Conservation (phyloP, 2,329 filamentous ascomycete species). For the Cladophialophora exuberans region DNA sequence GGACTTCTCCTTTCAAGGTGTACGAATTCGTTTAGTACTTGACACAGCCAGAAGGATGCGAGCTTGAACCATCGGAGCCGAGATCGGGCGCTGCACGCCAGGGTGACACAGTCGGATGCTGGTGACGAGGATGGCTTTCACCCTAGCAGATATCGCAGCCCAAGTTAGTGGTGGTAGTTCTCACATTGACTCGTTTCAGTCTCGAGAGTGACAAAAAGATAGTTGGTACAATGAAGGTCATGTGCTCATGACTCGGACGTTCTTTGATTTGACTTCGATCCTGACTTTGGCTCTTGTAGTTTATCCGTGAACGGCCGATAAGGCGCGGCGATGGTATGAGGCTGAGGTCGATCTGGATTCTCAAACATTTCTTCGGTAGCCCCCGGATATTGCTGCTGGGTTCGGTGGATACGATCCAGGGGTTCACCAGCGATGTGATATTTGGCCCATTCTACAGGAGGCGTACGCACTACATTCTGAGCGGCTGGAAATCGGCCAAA, state of each 20-base stretch:
- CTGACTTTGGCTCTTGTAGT: slow-evolving; percentile 37
- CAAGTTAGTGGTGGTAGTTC: too few species aligned
- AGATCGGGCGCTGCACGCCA: too few species aligned
- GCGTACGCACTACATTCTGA: slow-evolving; percentile 82
- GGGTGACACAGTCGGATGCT: background rate
- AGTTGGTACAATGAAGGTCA: background rate
- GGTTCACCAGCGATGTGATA: slow-evolving; percentile 88
- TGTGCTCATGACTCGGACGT: slow-evolving; percentile 1
- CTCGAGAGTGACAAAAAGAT: too few species aligned
- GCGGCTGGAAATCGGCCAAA: slow-evolving; percentile 73
- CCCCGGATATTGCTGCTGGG: slow-evolving; percentile 70
- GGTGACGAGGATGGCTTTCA: too few species aligned
- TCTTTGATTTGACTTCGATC: slow-evolving; percentile 5
- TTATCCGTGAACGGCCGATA: slow-evolving; percentile 63
- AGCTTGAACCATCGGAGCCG: too few species aligned
- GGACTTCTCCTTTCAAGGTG: background rate
- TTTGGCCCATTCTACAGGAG: slow-evolving; percentile 91
- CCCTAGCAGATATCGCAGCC: too few species aligned
- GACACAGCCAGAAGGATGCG: too few species aligned
- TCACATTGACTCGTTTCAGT: too few species aligned
- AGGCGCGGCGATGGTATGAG: slow-evolving; percentile 60
- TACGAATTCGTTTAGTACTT: too few species aligned
- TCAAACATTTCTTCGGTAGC: slow-evolving; percentile 38
- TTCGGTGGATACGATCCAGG: slow-evolving; percentile 80
- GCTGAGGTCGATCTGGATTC: slow-evolving; percentile 41